Percentiles rank a stretch among this genome's conserved stretches.
These are phyloP conservation scores for Fusarium abutilonis DNA, from an alignment of 2,329 filamentous ascomycete genomes.

Conservation along the genomic window DNA sequence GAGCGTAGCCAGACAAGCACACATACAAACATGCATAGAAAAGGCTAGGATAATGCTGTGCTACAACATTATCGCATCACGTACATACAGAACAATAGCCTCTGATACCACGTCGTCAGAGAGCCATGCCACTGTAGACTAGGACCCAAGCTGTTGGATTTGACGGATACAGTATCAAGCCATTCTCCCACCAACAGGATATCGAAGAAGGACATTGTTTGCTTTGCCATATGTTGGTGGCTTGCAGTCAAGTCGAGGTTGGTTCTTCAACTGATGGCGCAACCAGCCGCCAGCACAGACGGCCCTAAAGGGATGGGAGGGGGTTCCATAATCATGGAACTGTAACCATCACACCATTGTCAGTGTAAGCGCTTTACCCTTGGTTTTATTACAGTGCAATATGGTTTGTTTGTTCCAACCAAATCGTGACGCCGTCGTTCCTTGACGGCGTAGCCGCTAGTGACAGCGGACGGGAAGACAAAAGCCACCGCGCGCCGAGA, in stretches of 20 bases:
- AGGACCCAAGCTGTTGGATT: slow-evolving; percentile 29
- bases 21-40: slow-evolving; percentile 14
- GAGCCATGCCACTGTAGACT: not conserved
- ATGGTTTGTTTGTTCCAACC: slow-evolving; percentile 1
- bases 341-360: slow-evolving; percentile 18
- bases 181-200: slow-evolving; percentile 10
- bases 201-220: slow-evolving; percentile 13
- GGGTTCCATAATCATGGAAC: slow-evolving; percentile 24
- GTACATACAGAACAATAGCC: slow-evolving; percentile 5
- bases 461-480: slow-evolving; percentile 16
- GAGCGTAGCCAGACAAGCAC: slow-evolving; percentile 9
- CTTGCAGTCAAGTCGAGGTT: slow-evolving; percentile 8
- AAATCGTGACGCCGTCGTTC: slow-evolving; percentile 8
- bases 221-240: slow-evolving; percentile 15
- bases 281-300: slow-evolving; percentile 8
- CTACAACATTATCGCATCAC: slow-evolving; percentile 15
- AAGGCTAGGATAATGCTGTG: slow-evolving; percentile 18
- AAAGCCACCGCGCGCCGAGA: slow-evolving; percentile 24
- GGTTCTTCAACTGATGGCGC: slow-evolving; percentile 5
- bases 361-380: slow-evolving; percentile 7
- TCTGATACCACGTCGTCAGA: slow-evolving; percentile 30
- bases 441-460: slow-evolving; percentile 23
- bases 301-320: slow-evolving; percentile 18
- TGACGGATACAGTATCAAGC: not conserved
- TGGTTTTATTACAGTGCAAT: not conserved